Evolutionary conservation across 75 land plant species (phyloP), one percentile per base, ranked within the genome.

Genomic region (Larix kaempferi): DNA sequence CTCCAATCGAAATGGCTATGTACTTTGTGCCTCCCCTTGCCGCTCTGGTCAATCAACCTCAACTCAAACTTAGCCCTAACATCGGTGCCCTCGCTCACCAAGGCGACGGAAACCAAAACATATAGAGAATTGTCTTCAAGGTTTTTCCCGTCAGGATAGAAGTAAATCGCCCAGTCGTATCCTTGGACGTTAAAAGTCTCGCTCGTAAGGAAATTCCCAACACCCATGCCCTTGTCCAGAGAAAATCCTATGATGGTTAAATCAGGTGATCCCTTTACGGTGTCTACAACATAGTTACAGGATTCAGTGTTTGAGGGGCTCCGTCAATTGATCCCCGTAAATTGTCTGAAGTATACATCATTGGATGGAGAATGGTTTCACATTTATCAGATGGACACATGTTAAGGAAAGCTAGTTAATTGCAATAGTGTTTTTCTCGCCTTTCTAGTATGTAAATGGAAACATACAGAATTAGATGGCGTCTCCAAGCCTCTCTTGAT

Each of bases 71-170:
- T n/a, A n/a, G n/a, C n/a, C n/a, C n/a, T n/a, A n/a, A n/a, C n/a
- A n/a, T n/a, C n/a, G n/a, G n/a, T n/a, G n/a, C n/a, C 95, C 41
- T 92, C 95, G 85, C 95, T 90, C 13, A 91, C 92, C 64, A 92
- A 75, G 2, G 92, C 95, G 16, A 92, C 86, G 78, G 90, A 90
- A 2, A 86, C 89, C 13, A 92, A 92, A 19, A 90, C 93, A 73
- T 90, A 90, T 17, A 89, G 63, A 41, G 91, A 87, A 57, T 86
- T 85, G 57, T 92, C 95, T 60, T 90, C 95, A 16, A 87, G 83
- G 74, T 85, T 88, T 81, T 92, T 92, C 15, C 92, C 94, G 60
- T 92, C 94, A 6, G 94, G 94, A 60, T 92, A 92, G 75, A 90
- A 92, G 82, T 92, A 90, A 37, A 92, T 84, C 23, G 95, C 92